Percentiles rank a stretch among this genome's conserved stretches.
Evolutionary conservation across 2,329 filamentous ascomycete species (phyloP).

Genomic region (Bisporella sp.): DNA sequence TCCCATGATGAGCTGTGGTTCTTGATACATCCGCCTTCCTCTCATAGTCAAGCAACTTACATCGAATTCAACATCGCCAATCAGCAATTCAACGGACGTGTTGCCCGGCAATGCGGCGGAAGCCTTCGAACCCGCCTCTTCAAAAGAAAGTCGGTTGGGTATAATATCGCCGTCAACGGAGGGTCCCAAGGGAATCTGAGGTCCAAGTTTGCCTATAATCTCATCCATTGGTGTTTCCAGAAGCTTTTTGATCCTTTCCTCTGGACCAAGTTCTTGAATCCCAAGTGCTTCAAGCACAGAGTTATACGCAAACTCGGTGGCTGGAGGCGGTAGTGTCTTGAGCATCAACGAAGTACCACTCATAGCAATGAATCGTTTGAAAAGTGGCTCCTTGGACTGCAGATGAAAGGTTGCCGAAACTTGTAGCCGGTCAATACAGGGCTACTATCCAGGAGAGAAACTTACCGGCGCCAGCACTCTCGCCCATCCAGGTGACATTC

Average conservation of each 20-base stretch:
- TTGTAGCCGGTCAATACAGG: background rate
- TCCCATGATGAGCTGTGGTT: too few species aligned
- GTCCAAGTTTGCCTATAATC: background rate
- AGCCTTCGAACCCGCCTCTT: too few species aligned
- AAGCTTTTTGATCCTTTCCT: conserved; percentile 34
- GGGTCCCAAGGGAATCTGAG: too few species aligned
- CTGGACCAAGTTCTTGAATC: conserved; percentile 29
- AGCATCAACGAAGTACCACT: conserved; percentile 37
- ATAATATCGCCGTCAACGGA: too few species aligned
- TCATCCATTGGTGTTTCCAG: conserved; percentile 15
- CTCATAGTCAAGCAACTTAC: too few species aligned
- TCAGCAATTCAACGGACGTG: too few species aligned
- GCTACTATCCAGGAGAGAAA: background rate
- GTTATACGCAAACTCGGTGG: conserved; percentile 36
- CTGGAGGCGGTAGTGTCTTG: conserved; percentile 30
- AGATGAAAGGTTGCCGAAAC: conserved; percentile 28
- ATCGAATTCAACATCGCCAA: too few species aligned
- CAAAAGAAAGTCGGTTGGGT: too few species aligned
- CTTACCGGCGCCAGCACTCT: conserved; percentile 41
- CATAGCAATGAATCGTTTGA: conserved; percentile 35
- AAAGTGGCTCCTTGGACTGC: conserved; percentile 31
- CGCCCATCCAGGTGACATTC: conserved; percentile 51
- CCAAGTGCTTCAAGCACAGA: conserved; percentile 33
- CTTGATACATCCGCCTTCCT: too few species aligned
- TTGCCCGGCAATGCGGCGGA: too few species aligned